Evolutionary conservation across 768 basidiomycete species (phyloP), one percentile per base, ranked within the genome.

Genomic region (Boletales sp.): DNA sequence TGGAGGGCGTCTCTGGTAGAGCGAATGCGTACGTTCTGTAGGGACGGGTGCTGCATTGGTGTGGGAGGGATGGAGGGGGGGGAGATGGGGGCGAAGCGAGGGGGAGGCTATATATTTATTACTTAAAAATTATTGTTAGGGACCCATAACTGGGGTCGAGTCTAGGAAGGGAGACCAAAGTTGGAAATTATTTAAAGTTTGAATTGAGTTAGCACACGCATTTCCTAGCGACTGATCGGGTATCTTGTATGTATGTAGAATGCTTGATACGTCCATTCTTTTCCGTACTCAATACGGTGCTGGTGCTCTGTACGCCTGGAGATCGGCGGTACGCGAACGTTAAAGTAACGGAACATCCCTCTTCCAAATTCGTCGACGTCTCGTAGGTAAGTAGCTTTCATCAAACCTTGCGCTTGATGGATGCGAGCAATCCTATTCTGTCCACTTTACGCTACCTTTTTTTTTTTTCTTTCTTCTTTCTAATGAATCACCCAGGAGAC

Each of bases 1-100:
- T 85, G 83, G 44, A 86, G 75, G n/a, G 89, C 88, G 65, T 91
- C 89, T 55, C 82, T 75, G 13, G 86, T 87, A 5, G 84, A 86
- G 57, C 87, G 81, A 56, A 90, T 83, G 65, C 87, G 84, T 39
- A 89, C 82, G 64, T 83, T 84, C 47, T 78, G 78, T 45, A 88
- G 76, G 47, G 89, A 89, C 38, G 89, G 89, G 38, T 75, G 77
- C 66, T 91, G 89, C 84, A 88, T 86, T 56, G 58, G 51, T 55
- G 49, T 56, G 53, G 54, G 46, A 64, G 44, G 31, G 38, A 27
- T 36, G 38, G 18, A 42, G 40, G 36, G 66, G 63, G 57, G 59
- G 59, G 61, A 35, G 64, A 67, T 40, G 37, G 38, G 30, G 9
- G 13, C 32, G 42, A 18, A 41, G 40, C 35, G 43, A 66, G 63